Conservation (phyloP, 2,329 filamentous ascomycete species). For the Zymoseptoria passerinii region DNA sequence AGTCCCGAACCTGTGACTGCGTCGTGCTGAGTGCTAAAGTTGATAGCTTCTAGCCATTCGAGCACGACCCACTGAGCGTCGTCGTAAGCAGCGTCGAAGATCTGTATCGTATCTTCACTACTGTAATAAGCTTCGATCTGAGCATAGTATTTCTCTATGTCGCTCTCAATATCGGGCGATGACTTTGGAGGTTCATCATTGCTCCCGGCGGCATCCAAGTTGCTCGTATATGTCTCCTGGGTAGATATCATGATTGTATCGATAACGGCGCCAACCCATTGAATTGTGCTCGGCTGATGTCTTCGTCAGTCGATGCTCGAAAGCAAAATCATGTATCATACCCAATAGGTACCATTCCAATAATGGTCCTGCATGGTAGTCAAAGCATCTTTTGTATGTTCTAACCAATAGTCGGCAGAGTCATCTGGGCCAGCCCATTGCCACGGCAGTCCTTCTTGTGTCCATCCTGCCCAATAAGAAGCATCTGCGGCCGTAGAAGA, state of each 20-base stretch:
- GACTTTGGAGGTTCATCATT: not conserved
- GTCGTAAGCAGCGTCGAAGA: slow-evolving; percentile 28
- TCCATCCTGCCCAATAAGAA: slow-evolving; percentile 12
- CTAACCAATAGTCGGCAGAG: slow-evolving; percentile 19
- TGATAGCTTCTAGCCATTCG: slow-evolving; percentile 29
- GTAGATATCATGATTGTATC: slow-evolving; percentile 21
- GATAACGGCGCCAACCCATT: slow-evolving; percentile 26
- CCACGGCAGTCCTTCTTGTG: slow-evolving; percentile 8
- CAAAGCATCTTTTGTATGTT: slow-evolving; percentile 21
- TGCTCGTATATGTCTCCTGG: slow-evolving; percentile 14
- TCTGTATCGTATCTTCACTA: slow-evolving; percentile 25
- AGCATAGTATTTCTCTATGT: slow-evolving; percentile 22
- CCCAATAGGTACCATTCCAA: slow-evolving; percentile 27
- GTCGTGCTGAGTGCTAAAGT: slow-evolving; percentile 25
- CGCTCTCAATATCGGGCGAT: slow-evolving; percentile 11
- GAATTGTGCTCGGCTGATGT: slow-evolving; percentile 17
- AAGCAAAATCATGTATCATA: not conserved
- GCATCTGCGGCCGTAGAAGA: not conserved
- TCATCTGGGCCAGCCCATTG: slow-evolving; percentile 11
- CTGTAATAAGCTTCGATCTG: slow-evolving; percentile 23
- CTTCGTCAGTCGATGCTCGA: not conserved
- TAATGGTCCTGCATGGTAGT: slow-evolving; percentile 23
- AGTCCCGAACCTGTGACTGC: slow-evolving; percentile 49
- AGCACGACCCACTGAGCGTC: slow-evolving; percentile 30
- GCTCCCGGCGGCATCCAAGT: not conserved